These are phyloP conservation scores for Suillus placidus DNA, from an alignment of 768 basidiomycete species.

Conservation along the genomic window DNA sequence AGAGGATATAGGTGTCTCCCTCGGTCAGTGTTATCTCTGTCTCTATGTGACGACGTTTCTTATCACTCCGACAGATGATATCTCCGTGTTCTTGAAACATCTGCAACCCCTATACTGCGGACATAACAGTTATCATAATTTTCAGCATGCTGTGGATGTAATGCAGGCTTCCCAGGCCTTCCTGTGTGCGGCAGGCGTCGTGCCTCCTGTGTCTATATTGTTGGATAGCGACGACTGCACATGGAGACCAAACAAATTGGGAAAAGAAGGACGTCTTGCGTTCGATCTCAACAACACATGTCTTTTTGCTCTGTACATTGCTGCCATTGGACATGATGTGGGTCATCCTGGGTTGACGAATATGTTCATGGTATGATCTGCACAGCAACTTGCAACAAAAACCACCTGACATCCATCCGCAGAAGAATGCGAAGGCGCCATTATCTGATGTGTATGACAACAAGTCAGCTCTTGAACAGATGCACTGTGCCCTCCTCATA, in stretches of 20 bases:
- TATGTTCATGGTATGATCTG: constrained; percentile 79
- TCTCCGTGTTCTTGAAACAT: constrained; percentile 80
- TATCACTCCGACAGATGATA: constrained; percentile 53
- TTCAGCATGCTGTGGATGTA: constrained; percentile 95
- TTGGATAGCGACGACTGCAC: constrained; percentile 43
- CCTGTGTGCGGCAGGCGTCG: constrained; percentile 74
- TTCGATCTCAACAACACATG: constrained; percentile 64
- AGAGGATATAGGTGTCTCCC: constrained; percentile 55
- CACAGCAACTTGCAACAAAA: background rate
- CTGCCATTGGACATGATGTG: constrained; percentile 96
- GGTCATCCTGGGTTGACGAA: constrained; percentile 97
- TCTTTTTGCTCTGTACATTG: constrained; percentile 82
- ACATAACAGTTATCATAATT: constrained; percentile 96
- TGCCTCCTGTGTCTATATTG: constrained; percentile 75
- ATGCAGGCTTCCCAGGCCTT: constrained; percentile 91
- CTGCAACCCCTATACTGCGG: constrained; percentile 90
- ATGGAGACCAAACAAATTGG: constrained; percentile 45
- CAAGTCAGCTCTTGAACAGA: constrained; percentile 86
- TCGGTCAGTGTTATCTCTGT: constrained; percentile 49
- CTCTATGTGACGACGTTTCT: constrained; percentile 21
- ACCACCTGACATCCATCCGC: constrained; percentile 14
- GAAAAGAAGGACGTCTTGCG: constrained; percentile 39
- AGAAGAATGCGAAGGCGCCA: constrained; percentile 95
- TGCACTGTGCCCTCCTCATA: constrained; percentile 85
- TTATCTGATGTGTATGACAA: constrained; percentile 87